Evolutionary conservation across 2,329 filamentous ascomycete species (phyloP).

Genomic region (Xylaria sp.): DNA sequence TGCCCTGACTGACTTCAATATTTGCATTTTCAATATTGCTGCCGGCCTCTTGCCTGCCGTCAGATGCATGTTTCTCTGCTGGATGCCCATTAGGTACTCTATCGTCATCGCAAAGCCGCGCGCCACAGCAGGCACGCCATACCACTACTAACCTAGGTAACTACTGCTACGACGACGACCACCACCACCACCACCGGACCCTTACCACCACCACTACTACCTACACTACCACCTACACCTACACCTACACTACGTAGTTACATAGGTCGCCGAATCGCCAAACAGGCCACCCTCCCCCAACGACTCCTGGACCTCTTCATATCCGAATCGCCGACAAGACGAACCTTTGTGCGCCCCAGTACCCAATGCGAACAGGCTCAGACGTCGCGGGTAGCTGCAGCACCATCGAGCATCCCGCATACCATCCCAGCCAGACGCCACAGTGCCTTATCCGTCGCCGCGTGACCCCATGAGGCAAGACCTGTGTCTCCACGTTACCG

Average conservation of each 20-base stretch:
- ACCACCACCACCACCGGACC: slow-evolving; percentile 7
- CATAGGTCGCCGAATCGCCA: slow-evolving; percentile 18
- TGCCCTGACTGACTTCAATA: slow-evolving; percentile 16
- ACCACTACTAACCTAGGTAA: neutral
- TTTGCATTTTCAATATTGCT: slow-evolving; percentile 12
- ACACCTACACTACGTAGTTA: slow-evolving; percentile 20
- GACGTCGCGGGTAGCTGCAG: slow-evolving; percentile 42
- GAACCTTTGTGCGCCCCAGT: slow-evolving; percentile 29
- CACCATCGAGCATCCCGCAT: slow-evolving; percentile 42
- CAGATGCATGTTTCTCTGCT: neutral
- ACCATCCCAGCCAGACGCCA: slow-evolving; percentile 40
- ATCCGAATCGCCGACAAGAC: slow-evolving; percentile 35
- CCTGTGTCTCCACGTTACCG: slow-evolving; percentile 35
- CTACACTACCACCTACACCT: neutral
- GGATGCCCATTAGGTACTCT: slow-evolving; percentile 12
- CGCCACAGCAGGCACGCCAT: slow-evolving; percentile 12
- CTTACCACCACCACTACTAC: neutral
- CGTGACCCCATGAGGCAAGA: slow-evolving; percentile 39
- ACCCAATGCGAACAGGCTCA: slow-evolving; percentile 42
- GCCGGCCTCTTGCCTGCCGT: slow-evolving; percentile 6
- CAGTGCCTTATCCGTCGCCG: slow-evolving; percentile 43
- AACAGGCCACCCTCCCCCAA: neutral
- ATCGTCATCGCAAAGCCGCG: slow-evolving; percentile 23
- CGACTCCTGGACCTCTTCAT: slow-evolving; percentile 23
- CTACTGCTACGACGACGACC: slow-evolving; percentile 13